phyloP scores from a whole-genome alignment of 257 asterid genomes.

The Echium plantagineum region DNA sequence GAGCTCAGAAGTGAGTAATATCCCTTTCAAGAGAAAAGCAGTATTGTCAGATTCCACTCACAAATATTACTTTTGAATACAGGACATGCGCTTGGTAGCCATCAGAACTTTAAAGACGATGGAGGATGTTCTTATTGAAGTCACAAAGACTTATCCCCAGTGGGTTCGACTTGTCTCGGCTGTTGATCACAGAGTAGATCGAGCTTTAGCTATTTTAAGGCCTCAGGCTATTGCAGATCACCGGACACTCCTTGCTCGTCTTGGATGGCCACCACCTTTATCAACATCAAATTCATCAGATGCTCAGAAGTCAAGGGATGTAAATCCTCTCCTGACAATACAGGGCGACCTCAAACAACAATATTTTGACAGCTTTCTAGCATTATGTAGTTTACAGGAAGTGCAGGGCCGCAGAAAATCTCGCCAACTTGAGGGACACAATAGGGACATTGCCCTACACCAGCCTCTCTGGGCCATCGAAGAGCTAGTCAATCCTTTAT shows the following conservation, averaged over 20 bases:
- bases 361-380: constrained; percentile 76
- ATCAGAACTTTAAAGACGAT: constrained; percentile 46
- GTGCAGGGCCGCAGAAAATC: constrained; percentile 69
- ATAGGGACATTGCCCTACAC: constrained; percentile 32
- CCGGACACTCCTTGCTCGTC: constrained; percentile 80
- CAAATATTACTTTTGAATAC: constrained; percentile 14
- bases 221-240: constrained; percentile 98
- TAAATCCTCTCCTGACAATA: constrained; percentile 74
- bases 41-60: neutral
- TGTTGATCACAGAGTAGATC: constrained; percentile 91
- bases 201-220: constrained; percentile 84
- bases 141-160: constrained; percentile 62
- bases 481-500: constrained; percentile 89
- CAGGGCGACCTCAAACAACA: constrained; percentile 67
- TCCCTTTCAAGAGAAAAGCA: constrained; percentile 1
- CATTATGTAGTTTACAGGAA: constrained; percentile 87
- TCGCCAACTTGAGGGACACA: constrained; percentile 72
- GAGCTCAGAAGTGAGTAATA: constrained; percentile 54
- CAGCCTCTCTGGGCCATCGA: constrained; percentile 98
- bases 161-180: constrained; percentile 82
- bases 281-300: constrained; percentile 50
- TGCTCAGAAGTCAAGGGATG: constrained; percentile 30
- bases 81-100: constrained; percentile 65
- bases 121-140: constrained; percentile 59
- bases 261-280: constrained; percentile 94